These are phyloP conservation scores for Pezicula radicicola DNA, from an alignment of 2,329 filamentous ascomycete species.

Conservation along the genomic window DNA sequence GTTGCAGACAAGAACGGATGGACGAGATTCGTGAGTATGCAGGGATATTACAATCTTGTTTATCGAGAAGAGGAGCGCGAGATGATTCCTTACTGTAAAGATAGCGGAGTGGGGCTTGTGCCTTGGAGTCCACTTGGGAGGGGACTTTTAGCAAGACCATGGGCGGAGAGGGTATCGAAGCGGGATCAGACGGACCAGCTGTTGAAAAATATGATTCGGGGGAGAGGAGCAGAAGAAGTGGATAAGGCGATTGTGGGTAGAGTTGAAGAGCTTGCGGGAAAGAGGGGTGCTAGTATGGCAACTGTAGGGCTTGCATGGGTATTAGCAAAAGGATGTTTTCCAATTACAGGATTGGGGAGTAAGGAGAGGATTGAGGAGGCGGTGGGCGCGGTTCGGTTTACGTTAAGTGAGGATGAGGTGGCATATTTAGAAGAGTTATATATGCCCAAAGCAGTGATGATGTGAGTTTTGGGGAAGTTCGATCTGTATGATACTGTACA, in stretches of 20 bases:
- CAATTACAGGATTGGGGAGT: constrained; percentile 50
- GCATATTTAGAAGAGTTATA: constrained; percentile 52
- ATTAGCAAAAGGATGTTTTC: constrained; percentile 39
- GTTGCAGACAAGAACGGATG: constrained; percentile 49
- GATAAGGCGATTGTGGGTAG: constrained; percentile 50
- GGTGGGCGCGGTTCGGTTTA: constrained; percentile 33
- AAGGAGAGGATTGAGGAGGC: constrained; percentile 51
- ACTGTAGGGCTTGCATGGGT: constrained; percentile 56
- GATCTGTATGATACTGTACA: no score
- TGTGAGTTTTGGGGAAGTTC: no score
- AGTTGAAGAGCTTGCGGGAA: constrained; percentile 53
- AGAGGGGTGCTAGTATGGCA: constrained; percentile 54
- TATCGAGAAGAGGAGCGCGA: constrained; percentile 56
- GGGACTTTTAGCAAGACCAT: constrained; percentile 28
- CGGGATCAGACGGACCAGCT: not conserved
- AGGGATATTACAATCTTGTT: constrained; percentile 50
- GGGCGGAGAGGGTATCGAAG: not conserved
- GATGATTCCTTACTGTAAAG: constrained; percentile 39
- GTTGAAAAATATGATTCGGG: constrained; percentile 2
- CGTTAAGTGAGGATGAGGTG: constrained; percentile 47
- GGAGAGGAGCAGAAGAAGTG: constrained; percentile 29
- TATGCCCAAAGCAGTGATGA: constrained; percentile 41
- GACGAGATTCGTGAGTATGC: constrained; percentile 56
- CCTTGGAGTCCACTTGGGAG: constrained; percentile 33
- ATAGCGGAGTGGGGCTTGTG: constrained; percentile 39